Conservation (phyloP, 2,329 filamentous ascomycete genomes). For the Colletotrichum acutatum region DNA sequence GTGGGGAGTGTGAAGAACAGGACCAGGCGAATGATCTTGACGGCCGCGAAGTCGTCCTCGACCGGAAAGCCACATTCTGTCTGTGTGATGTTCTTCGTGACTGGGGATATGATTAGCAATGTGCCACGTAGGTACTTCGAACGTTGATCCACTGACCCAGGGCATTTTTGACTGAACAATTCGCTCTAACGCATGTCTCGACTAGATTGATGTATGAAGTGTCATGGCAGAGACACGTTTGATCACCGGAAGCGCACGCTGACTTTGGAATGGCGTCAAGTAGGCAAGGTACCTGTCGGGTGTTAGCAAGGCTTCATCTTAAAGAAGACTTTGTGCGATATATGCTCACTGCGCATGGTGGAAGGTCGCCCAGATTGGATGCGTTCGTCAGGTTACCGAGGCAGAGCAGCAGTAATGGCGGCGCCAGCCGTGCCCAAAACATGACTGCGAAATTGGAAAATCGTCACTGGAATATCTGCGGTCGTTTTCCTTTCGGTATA, state of each 20-base stretch:
- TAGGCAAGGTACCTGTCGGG: background rate
- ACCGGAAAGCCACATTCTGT: background rate
- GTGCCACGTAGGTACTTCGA: too few species aligned
- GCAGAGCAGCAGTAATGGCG: background rate
- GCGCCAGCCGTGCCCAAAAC: background rate
- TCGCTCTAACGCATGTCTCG: background rate
- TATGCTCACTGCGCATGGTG: background rate
- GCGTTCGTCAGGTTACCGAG: background rate
- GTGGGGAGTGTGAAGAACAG: background rate
- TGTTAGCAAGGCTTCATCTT: background rate
- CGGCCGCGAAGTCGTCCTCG: background rate
- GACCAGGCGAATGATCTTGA: background rate
- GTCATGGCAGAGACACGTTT: background rate
- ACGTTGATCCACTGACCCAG: background rate
- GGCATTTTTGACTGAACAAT: background rate
- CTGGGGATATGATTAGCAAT: background rate
- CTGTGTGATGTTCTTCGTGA: background rate
- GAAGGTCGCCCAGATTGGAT: background rate
- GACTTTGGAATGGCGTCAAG: background rate
- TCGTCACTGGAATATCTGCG: background rate
- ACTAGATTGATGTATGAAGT: background rate
- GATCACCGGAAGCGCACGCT: background rate
- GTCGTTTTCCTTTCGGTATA: background rate
- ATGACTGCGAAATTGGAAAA: background rate
- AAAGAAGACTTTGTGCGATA: background rate